Percentiles rank a stretch among this genome's conserved stretches.
Evolutionary conservation across 768 basidiomycete species (phyloP).

Genomic region (Cubamyces lactineus): DNA sequence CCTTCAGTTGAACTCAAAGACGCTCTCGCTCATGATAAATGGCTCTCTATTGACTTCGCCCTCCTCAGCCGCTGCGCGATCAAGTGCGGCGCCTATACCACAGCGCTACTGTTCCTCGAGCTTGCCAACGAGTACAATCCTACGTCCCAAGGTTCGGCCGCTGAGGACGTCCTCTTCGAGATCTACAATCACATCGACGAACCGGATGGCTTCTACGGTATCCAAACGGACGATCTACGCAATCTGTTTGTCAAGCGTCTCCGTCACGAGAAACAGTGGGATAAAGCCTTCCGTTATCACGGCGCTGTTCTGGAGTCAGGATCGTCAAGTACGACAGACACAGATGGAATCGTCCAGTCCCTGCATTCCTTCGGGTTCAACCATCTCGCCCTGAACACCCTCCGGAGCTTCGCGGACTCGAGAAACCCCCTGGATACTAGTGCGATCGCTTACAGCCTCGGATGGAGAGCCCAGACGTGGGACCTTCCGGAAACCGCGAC

Average conservation of each 20-base stretch:
- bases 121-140: constrained; percentile 59
- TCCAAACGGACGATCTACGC: constrained; percentile 75
- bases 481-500: constrained; percentile 74
- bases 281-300: constrained; percentile 87
- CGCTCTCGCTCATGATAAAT: constrained; percentile 65
- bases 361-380: constrained; percentile 92
- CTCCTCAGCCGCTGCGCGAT: constrained; percentile 77
- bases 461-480: constrained; percentile 96
- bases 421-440: constrained; percentile 26
- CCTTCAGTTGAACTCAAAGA: constrained; percentile 40
- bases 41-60: constrained; percentile 79
- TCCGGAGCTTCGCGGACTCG: constrained; percentile 14
- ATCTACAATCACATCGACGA: constrained; percentile 97
- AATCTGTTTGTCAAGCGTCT: constrained; percentile 82
- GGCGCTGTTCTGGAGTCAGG: constrained; percentile 81
- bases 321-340: constrained; percentile 42
- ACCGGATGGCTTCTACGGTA: constrained; percentile 97
- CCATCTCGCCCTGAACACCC: constrained; percentile 74
- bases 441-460: constrained; percentile 68
- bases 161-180: constrained; percentile 81
- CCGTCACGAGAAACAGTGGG: constrained; percentile 93
- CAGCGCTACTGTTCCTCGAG: constrained; percentile 88
- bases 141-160: constrained; percentile 37
- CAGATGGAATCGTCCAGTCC: constrained; percentile 73
- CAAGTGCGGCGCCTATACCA: constrained; percentile 82